Evolutionary conservation across 2,329 filamentous ascomycete species (phyloP).

Genomic region (Aspergillus sp.): DNA sequence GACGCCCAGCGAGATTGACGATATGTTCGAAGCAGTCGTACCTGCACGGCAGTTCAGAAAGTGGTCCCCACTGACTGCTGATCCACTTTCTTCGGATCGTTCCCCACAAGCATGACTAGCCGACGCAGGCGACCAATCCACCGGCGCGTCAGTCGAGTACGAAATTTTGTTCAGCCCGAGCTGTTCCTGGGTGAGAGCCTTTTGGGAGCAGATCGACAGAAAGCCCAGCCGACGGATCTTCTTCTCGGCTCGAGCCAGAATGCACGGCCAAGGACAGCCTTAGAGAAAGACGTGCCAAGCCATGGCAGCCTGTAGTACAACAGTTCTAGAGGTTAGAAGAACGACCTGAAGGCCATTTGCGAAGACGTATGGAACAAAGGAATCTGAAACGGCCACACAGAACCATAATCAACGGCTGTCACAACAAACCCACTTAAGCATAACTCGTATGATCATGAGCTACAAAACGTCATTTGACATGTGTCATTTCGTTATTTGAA

Average conservation of each 20-base stretch:
- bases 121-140: background rate
- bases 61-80: slow-evolving; percentile 17
- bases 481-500: background rate
- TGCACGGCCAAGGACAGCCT: no score
- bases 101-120: background rate
- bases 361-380: no score
- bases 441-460: background rate
- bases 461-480: background rate
- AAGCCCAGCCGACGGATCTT: no score
- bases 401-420: no score
- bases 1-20: slow-evolving; percentile 52
- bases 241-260: no score
- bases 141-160: background rate
- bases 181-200: background rate
- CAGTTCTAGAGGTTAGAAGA: no score
- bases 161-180: background rate
- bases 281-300: no score
- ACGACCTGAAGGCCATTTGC: no score
- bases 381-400: no score
- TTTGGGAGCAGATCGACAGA: no score
- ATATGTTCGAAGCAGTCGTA: slow-evolving; percentile 33
- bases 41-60: slow-evolving; percentile 26
- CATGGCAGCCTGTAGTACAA: no score
- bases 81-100: background rate
- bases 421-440: no score